Base-by-base conservation (phyloP, 2,329 filamentous ascomycete genomes). In the Aspergillus sp. region DNA sequence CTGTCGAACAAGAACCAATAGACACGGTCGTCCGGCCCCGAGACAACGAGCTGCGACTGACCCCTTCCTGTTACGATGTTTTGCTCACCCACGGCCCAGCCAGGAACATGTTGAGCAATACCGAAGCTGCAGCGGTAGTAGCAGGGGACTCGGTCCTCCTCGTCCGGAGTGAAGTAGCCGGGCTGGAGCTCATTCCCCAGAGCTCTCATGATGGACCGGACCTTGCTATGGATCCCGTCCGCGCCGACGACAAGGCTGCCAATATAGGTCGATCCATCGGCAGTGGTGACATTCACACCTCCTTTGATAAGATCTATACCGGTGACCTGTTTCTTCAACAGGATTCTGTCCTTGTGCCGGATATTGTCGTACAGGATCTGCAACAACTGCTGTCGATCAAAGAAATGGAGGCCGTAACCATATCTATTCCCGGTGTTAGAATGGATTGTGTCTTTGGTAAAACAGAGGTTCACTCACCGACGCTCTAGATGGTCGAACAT, bases 91-190 rank as follows among this genome's bases (percentile, higher is more conserved):
- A 10, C 13, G 3, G 35, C 17, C 44, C 44, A 46, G 2, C 44
- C 44, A 7, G 44, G 44, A 4, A 46, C 44, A 33, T 46, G 44
- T 6, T 46, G 44, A 5, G 44, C 44, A 13, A 46, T 46, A 14
- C 44, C 44, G 7, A 46, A 46, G 24, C 44, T 46, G 44, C 44
- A 46, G 10, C 44, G 22, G 26, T 46, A 46, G 44, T 46, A 46
- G 24, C 44, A 46, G 1, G 44, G 44, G 8, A 46, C 24, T n/a
- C 10, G n/a, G 16, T 33, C 44, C 24, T 46, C 44, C 26, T 35
- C 44, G 14, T 35, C 17, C 1, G 16, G 4, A 10, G 26, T 4
- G 14, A 46, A 46, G 14, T 46, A 46, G 14, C 44, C 44, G 19
- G 44, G 24, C 44, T 46, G 44, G 26, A 46, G 26, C 24, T 35